phyloP scores from a whole-genome alignment of 768 basidiomycete genomes.

The Piloderma croceum region DNA sequence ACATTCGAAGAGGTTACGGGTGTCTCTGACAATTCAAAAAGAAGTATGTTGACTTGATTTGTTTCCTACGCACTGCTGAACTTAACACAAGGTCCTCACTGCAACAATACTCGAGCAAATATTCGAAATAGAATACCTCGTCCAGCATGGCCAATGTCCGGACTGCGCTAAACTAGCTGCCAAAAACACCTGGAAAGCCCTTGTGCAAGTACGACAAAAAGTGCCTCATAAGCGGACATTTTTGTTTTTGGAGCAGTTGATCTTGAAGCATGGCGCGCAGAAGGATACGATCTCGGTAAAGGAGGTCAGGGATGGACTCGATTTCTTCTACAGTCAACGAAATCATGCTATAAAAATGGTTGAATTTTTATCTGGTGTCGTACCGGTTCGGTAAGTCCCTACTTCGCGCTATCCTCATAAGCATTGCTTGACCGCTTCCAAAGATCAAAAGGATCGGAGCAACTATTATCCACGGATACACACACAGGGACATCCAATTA shows the following conservation, averaged over 20 bases:
- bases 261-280: slow-evolving; percentile 93
- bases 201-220: slow-evolving; percentile 98
- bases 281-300: slow-evolving; percentile 92
- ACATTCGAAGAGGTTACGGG: slow-evolving; percentile 86
- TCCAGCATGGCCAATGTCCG: slow-evolving; percentile 92
- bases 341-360: slow-evolving; percentile 96
- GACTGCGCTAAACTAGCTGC: slow-evolving; percentile 92
- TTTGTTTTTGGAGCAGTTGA: slow-evolving; percentile 93
- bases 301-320: slow-evolving; percentile 90
- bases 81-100: slow-evolving; percentile 63
- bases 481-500: slow-evolving; percentile 92
- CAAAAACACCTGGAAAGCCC: slow-evolving; percentile 98
- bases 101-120: slow-evolving; percentile 96
- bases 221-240: slow-evolving; percentile 98
- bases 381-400: slow-evolving; percentile 73
- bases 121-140: slow-evolving; percentile 93
- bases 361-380: slow-evolving; percentile 84
- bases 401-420: neutral
- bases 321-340: slow-evolving; percentile 92
- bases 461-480: slow-evolving; percentile 87
- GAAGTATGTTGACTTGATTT: slow-evolving; percentile 52
- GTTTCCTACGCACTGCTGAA: slow-evolving; percentile 1
- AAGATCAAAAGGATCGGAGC: slow-evolving; percentile 91
- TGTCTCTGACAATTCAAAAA: slow-evolving; percentile 97
- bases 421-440: slow-evolving; percentile 5